Base-by-base conservation (phyloP, 1,284 basidiomycete species). In the Ustilago sp. region DNA sequence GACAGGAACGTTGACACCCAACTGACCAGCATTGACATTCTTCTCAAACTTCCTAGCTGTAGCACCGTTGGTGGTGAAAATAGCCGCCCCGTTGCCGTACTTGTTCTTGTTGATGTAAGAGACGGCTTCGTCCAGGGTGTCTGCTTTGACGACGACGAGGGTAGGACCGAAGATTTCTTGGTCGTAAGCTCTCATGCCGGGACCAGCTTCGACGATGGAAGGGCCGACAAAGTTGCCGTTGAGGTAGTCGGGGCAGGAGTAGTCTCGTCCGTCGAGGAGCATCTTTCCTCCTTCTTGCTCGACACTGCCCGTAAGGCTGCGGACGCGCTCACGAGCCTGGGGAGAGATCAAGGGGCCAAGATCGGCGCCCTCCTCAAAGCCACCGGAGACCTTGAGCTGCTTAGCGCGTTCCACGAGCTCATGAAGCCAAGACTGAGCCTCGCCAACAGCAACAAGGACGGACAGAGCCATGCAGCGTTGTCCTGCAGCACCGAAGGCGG, bases 61-160 rank as follows among this genome's bases (percentile, higher is more conserved):
- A 36, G 95, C 93, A n/a, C 96, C 96, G 55, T 93, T 94, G 87
- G 95, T 93, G 36, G 96, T 99, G 87, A 98, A 98, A 85, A 98
- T 94, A 28, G 94, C 93, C n/a, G 94, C 91, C 35, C 95, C 96
- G 85, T 98, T 98, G 3, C 95, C 89, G 56, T 77, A 80, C 54
- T 74, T 69, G 75, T 79, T 75, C 60, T 68, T 71, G 64, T 82
- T 77, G 66, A 82, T 80, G 68, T 77, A 74, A 28, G 74, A 62
- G 71, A 98, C 89, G 23, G 95, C 96, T 79, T 98, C 94, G 79
- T 98, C 95, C 53, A 99, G 88, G 1, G 92, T 94, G 62, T 94
- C 91, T 7, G 92, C 93, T 62, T 90, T 89, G 77, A 98, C 86
- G 59, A 97, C 89, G 28, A 92, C 89, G 47, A 99, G 89, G 0